A percentile compares a stretch with the other conserved stretches of the same genome.
These are phyloP conservation scores for Trichothecium sympodiale DNA, from an alignment of 2,329 filamentous ascomycete species.

Conservation along the genomic window DNA sequence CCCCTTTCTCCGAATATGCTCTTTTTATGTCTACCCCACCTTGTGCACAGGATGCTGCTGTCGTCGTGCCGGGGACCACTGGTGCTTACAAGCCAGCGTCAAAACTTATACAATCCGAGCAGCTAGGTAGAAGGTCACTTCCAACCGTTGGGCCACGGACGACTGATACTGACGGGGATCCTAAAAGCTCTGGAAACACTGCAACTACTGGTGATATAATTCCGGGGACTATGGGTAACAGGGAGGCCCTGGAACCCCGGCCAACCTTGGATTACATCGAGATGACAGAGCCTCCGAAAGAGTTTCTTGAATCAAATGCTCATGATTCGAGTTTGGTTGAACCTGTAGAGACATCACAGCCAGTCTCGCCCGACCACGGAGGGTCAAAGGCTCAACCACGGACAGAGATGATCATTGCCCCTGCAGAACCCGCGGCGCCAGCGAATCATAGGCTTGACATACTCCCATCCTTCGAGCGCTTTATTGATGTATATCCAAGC, in stretches of 20 bases:
- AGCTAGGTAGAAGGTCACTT: no score
- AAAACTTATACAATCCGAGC: no score
- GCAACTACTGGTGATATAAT: neutral
- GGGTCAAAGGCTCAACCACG: no score
- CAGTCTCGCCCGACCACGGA: no score
- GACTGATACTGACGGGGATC: neutral
- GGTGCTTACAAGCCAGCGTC: no score
- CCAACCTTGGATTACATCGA: neutral
- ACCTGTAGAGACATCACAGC: no score
- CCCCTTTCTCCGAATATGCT: neutral
- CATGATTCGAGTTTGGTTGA: no score
- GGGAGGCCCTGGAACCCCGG: neutral
- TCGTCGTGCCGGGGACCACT: constrained; percentile 8
- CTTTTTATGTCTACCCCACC: constrained; percentile 9
- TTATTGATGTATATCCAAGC: constrained; percentile 29
- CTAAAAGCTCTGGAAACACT: neutral
- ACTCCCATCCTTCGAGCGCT: constrained; percentile 16
- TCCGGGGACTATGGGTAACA: neutral
- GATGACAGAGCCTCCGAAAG: constrained; percentile 1
- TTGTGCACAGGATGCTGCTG: constrained; percentile 11
- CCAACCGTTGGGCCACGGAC: constrained; percentile 8
- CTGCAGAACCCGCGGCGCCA: no score
- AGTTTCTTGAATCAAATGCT: no score
- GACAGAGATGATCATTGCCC: no score
- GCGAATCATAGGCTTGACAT: constrained; percentile 4